phyloP scores from a whole-genome alignment of 305 asterid species.

The Solanum chacoense region DNA sequence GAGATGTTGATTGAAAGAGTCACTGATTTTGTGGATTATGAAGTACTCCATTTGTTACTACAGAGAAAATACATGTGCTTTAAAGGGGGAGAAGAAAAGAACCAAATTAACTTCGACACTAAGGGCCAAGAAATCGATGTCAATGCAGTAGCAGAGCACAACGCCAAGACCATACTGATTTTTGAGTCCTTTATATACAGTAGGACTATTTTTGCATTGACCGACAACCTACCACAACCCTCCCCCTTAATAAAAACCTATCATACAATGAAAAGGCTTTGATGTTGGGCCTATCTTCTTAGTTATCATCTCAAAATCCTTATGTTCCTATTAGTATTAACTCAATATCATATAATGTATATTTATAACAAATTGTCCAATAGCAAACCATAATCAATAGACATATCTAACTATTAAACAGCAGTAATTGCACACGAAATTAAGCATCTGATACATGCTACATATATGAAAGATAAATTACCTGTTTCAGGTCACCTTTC shows the following conservation, averaged over 20 bases:
- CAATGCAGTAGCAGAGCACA: neutral
- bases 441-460: neutral
- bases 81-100: neutral
- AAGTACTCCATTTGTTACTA: neutral
- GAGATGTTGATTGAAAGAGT: neutral
- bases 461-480: neutral
- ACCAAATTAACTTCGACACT: neutral
- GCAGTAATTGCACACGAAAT: neutral
- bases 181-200: neutral
- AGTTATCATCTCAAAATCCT: neutral
- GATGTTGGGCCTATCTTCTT: neutral
- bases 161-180: neutral
- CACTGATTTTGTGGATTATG: neutral
- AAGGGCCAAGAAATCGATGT: neutral
- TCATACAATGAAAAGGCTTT: neutral
- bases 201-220: neutral
- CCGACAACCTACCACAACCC: neutral
- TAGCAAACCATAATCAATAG: neutral
- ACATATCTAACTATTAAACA: neutral
- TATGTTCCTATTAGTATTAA: neutral
- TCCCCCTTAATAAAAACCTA: neutral
- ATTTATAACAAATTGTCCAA: neutral
- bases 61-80: neutral
- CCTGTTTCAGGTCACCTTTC: slow-evolving; percentile 86
- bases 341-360: neutral